Percentiles rank a stretch among this genome's conserved stretches.
These are phyloP conservation scores for Ramularia endophylla DNA, from an alignment of 2,329 filamentous ascomycete genomes.

Conservation along the genomic window DNA sequence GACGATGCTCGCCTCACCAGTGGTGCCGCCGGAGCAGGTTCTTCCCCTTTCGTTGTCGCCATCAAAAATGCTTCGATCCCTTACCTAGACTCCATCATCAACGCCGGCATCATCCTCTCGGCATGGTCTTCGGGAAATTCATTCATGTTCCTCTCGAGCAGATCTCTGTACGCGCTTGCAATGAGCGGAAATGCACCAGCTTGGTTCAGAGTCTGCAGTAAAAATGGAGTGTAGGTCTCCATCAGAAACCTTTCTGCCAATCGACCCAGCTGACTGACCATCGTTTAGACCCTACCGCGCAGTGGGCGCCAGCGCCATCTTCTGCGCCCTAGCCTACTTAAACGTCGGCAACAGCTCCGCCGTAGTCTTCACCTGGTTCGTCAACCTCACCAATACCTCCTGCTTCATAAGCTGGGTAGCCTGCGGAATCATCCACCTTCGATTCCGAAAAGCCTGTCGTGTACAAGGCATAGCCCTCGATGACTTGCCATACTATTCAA, in stretches of 20 bases:
- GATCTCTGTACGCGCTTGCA: slow-evolving; percentile 50
- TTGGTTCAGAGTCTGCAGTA: slow-evolving; percentile 50
- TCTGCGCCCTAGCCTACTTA: slow-evolving; percentile 45
- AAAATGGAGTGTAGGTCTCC: slow-evolving; percentile 48
- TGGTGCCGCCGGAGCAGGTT: slow-evolving; percentile 17
- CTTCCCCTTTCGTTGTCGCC: slow-evolving; percentile 31
- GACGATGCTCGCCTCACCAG: slow-evolving; percentile 46
- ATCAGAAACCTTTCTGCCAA: background rate
- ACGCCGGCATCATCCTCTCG: slow-evolving; percentile 61
- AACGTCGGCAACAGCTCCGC: slow-evolving; percentile 40
- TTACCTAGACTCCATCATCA: slow-evolving; percentile 60
- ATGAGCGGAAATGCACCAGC: slow-evolving; percentile 59
- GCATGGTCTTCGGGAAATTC: slow-evolving; percentile 55
- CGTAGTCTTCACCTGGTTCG: slow-evolving; percentile 61
- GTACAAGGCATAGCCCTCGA: slow-evolving; percentile 45
- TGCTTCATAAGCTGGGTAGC: slow-evolving; percentile 51
- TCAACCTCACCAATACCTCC: slow-evolving; percentile 59
- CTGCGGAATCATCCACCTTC: slow-evolving; percentile 52
- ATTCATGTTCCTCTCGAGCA: slow-evolving; percentile 48
- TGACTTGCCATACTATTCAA: slow-evolving; percentile 48
- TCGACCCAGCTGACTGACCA: background rate
- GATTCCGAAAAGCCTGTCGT: slow-evolving; percentile 54
- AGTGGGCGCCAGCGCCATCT: slow-evolving; percentile 39
- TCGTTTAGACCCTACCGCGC: slow-evolving; percentile 41
- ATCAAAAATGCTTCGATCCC: slow-evolving; percentile 46